Base-by-base conservation (phyloP, 1,139 yeast species). In the Fermentozyma sake region DNA sequence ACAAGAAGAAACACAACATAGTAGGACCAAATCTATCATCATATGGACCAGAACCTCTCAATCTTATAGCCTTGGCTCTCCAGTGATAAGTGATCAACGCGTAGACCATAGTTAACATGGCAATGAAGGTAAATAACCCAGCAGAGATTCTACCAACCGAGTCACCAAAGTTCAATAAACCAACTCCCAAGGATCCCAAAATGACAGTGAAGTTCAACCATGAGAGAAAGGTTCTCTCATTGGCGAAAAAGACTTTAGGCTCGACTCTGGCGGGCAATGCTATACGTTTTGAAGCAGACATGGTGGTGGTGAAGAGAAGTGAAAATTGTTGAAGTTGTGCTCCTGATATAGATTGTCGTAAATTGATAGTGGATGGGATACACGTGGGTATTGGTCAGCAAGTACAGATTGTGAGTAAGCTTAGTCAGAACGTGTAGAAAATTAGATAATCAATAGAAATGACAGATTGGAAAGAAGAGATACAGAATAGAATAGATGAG, bases 21-120 rank as follows among this genome's bases (percentile, higher is more conserved):
- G 99, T 93, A 28, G 99, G 98, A 22, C 99, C 99, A 46, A 91
- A 82, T 52, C 98, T 76, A 59, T 91, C 99, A 52, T 91, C 99
- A 55, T 91, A 91, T 16, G 98, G 98, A 27, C 98, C 98, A 8
- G 94, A 75, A 18, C 98, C 98, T 59, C 97, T 80, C 61, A 91
- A 75, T 58, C 99, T 79, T 47, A 91, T 91, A 36, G 98, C 98
- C 53, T 89, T 86, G 3, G 98, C 98, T 68, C 99, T 85, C 98
- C 98, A 93, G 60, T 91, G 99, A 58, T 93, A 91, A 13, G 97
- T 93, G 27, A 86, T 72, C 38, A 91, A 72, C 5, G 99, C 98
- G 51, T 91, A 91, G 6, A 81, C 72, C 99, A 91, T 91, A 18
- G 97, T 91, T 41, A 86, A 85, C 97, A 91, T 89, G 42, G 98